phyloP scores from a whole-genome alignment of 768 basidiomycete genomes.

The Termitomyces sp. region DNA sequence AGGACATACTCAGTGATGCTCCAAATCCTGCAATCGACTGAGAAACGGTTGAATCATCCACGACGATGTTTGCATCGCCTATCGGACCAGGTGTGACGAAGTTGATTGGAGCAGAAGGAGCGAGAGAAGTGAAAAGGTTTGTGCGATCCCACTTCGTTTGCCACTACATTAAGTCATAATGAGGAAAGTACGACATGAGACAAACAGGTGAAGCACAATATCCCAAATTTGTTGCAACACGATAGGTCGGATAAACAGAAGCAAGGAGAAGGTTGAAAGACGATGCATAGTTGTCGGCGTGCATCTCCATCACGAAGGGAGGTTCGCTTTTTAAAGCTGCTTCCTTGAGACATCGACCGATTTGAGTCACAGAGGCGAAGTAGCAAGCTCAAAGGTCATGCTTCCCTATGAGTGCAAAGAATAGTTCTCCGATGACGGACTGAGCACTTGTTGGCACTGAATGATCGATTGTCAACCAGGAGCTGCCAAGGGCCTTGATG shows the following conservation, averaged over 20 bases:
- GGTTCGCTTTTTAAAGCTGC: slow-evolving; percentile 4
- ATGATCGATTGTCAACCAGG: neutral
- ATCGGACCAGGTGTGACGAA: slow-evolving; percentile 52
- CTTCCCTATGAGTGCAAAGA: neutral
- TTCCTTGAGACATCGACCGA: neutral
- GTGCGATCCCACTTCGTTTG: slow-evolving; percentile 53
- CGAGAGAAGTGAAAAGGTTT: slow-evolving; percentile 45
- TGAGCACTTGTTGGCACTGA: neutral
- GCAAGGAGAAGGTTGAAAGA: slow-evolving; percentile 4
- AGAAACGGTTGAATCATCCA: slow-evolving; percentile 49
- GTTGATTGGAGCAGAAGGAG: slow-evolving; percentile 45
- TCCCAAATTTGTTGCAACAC: slow-evolving; percentile 20
- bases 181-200: neutral
- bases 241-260: slow-evolving; percentile 3
- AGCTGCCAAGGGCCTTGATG: neutral
- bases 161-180: slow-evolving; percentile 33
- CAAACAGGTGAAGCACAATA: slow-evolving; percentile 3
- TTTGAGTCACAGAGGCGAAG: neutral
- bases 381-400: neutral
- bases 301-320: neutral
- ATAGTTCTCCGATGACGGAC: neutral
- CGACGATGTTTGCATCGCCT: slow-evolving; percentile 56
- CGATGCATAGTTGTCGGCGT: neutral
- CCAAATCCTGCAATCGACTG: slow-evolving; percentile 69
- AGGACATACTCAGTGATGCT: slow-evolving; percentile 48